phyloP scores from a whole-genome alignment of 1,284 basidiomycete species.

The Irpex lacteus region DNA sequence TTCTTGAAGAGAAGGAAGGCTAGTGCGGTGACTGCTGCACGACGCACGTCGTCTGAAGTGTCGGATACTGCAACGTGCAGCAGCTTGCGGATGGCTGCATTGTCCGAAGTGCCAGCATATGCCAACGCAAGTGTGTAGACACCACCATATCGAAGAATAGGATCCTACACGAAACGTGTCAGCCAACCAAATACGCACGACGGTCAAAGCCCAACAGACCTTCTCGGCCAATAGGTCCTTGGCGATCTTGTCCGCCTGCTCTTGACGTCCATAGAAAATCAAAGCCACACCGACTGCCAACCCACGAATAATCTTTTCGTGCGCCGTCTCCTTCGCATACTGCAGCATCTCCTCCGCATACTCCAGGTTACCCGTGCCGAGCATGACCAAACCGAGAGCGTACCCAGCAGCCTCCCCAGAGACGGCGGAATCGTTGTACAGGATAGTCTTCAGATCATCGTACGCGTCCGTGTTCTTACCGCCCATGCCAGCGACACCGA shows the following conservation, averaged over 20 bases:
- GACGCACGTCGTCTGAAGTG: constrained; percentile 92
- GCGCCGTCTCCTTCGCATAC: constrained; percentile 93
- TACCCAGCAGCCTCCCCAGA: constrained; percentile 94
- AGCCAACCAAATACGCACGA: background rate
- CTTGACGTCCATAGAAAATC: constrained; percentile 87
- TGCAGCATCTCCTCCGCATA: constrained; percentile 90
- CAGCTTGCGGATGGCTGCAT: constrained; percentile 85
- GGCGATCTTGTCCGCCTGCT: constrained; percentile 81
- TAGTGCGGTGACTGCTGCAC: constrained; percentile 91
- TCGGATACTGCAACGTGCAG: constrained; percentile 96
- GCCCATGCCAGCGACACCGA: constrained; percentile 92
- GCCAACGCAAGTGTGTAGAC: constrained; percentile 94
- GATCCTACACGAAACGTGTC: constrained; percentile 56
- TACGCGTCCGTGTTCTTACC: constrained; percentile 87
- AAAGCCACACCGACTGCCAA: constrained; percentile 90
- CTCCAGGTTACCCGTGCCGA: constrained; percentile 80
- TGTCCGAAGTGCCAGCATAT: constrained; percentile 93
- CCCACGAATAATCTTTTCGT: constrained; percentile 97
- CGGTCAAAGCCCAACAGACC: constrained; percentile 41
- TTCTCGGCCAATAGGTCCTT: constrained; percentile 80
- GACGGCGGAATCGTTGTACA: constrained; percentile 92
- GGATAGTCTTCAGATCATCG: constrained; percentile 83
- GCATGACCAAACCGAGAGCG: constrained; percentile 95
- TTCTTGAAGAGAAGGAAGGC: constrained; percentile 97
- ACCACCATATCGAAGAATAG: constrained; percentile 92